A percentile compares a stretch with the other conserved stretches of the same genome.
These are phyloP conservation scores for Ehretia macrophylla DNA, from an alignment of 257 asterid species.

Conservation along the genomic window DNA sequence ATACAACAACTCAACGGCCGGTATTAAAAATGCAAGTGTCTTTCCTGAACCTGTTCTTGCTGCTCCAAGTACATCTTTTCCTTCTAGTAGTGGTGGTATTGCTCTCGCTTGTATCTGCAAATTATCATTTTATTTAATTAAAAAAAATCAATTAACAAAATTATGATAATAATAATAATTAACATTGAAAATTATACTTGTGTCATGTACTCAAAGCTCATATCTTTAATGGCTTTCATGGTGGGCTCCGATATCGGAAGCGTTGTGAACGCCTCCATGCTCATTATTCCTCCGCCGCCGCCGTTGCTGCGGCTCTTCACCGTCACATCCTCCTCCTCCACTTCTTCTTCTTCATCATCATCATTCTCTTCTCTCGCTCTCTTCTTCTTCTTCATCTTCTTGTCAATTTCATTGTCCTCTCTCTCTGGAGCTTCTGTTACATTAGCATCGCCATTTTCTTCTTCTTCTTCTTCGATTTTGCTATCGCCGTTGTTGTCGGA, in stretches of 20 bases:
- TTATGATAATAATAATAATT: not conserved
- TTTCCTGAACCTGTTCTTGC: conserved; percentile 99
- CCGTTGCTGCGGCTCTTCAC: conserved; percentile 1
- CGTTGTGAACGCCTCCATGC: conserved; percentile 49
- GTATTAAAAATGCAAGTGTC: conserved; percentile 87
- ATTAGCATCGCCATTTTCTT: not conserved
- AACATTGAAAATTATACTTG: conserved; percentile 53
- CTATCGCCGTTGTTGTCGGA: not conserved
- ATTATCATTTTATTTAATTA: not conserved
- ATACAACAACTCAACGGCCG: conserved; percentile 78
- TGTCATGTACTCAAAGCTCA: conserved; percentile 78
- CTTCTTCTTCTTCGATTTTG: conserved; percentile 8
- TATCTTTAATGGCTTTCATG: conserved; percentile 65
- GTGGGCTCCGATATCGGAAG: conserved; percentile 60
- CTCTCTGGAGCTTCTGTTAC: conserved; percentile 2
- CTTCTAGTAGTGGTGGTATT: conserved; percentile 79
- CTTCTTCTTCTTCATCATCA: conserved; percentile 6
- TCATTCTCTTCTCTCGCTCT: conserved; percentile 21
- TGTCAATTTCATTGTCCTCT: conserved; percentile 11
- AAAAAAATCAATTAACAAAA: not conserved
- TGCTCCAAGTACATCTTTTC: conserved; percentile 93
- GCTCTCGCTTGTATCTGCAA: conserved; percentile 89
- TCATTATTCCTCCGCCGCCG: conserved; percentile 63
- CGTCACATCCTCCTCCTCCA: conserved; percentile 14
- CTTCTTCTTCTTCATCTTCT: conserved; percentile 18